Percentiles rank a stretch among this genome's conserved stretches.
phyloP scores from a whole-genome alignment of 176 grass and related monocot genomes.

The Pontederia crassipes region DNA sequence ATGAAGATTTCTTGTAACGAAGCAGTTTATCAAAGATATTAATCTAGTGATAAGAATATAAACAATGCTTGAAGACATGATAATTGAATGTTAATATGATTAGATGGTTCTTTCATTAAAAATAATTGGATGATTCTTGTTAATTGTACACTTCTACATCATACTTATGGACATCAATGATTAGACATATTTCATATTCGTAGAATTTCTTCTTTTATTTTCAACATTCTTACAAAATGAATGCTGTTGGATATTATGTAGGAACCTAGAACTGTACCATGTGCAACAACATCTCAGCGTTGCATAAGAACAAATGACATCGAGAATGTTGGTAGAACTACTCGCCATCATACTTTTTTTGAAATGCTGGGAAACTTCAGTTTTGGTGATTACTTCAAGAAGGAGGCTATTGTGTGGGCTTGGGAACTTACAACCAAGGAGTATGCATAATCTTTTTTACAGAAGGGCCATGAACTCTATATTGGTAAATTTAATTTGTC shows the following conservation, averaged over 20 bases:
- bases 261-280: constrained; percentile 79
- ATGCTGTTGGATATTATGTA: constrained; percentile 17
- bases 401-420: constrained; percentile 80
- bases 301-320: constrained; percentile 95
- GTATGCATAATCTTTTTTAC: constrained; percentile 65
- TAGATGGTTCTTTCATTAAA: too few relatives aligned
- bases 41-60: too few relatives aligned
- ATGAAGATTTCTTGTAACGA: too few relatives aligned
- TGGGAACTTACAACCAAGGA: constrained; percentile 95
- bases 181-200: neutral
- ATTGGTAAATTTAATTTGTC: constrained; percentile 59
- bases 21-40: too few relatives aligned
- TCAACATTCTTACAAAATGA: neutral
- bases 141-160: too few relatives aligned
- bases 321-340: constrained; percentile 78
- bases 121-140: too few relatives aligned
- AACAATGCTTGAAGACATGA: too few relatives aligned
- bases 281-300: constrained; percentile 85
- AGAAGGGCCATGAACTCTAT: constrained; percentile 30
- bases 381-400: constrained; percentile 99
- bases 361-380: constrained; percentile 99
- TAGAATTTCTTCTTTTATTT: neutral
- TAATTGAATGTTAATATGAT: too few relatives aligned
- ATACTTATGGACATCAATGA: too few relatives aligned
- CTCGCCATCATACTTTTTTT: constrained; percentile 96